phyloP scores from a whole-genome alignment of 208 protist species.

The Trypanosoma platydactyli region DNA sequence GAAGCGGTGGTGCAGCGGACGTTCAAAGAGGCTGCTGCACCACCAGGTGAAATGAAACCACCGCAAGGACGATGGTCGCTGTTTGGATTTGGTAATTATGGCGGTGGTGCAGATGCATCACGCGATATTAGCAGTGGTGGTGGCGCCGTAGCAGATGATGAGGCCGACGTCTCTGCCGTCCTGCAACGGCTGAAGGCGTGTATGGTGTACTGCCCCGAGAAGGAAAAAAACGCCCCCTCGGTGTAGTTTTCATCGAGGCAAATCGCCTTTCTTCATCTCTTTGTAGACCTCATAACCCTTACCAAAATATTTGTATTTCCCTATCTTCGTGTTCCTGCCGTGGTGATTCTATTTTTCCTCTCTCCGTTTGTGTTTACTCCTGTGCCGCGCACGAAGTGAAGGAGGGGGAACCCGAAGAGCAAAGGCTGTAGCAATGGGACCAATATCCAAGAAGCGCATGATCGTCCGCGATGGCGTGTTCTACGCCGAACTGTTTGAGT shows the following conservation, averaged over 20 bases:
- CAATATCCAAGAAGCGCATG: too few species aligned
- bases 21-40: too few species aligned
- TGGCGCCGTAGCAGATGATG: slow-evolving; percentile 37
- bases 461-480: too few species aligned
- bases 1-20: background rate
- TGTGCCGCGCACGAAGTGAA: background rate
- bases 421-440: too few species aligned
- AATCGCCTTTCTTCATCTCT: too few species aligned
- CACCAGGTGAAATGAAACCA: background rate
- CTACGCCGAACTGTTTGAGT: too few species aligned
- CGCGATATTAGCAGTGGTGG: slow-evolving; percentile 1
- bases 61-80: slow-evolving; percentile 7
- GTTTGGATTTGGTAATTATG: background rate
- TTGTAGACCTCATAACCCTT: too few species aligned
- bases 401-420: too few species aligned
- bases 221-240: slow-evolving; percentile 56
- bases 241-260: too few species aligned
- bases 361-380: background rate
- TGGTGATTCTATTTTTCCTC: background rate
- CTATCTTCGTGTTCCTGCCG: background rate
- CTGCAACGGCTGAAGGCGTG: slow-evolving; percentile 63
- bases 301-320: too few species aligned
- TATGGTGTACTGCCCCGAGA: slow-evolving; percentile 84
- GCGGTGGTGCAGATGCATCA: too few species aligned
- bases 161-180: slow-evolving; percentile 60